Conservation (phyloP, 2,329 filamentous ascomycete species). For the Calcarisporium arbuscula region DNA sequence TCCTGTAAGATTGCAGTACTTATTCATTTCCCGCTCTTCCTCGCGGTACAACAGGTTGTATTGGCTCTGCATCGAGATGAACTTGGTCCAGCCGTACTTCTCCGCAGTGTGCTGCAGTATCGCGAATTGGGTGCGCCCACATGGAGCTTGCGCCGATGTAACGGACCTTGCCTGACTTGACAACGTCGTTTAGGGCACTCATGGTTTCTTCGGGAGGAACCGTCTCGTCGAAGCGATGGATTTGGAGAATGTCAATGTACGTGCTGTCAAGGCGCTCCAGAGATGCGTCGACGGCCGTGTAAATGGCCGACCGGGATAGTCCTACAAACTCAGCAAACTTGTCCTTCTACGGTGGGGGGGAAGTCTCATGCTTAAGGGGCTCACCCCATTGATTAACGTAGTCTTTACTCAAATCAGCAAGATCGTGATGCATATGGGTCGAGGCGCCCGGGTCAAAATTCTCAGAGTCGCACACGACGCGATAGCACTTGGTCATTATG, state of each 20-base stretch:
- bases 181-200: constrained; percentile 48
- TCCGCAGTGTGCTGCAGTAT: constrained; percentile 43
- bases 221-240: constrained; percentile 47
- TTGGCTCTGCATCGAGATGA: constrained; percentile 50
- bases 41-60: constrained; percentile 50
- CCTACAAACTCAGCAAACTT: no score
- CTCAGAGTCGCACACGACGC: constrained; percentile 1
- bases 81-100: constrained; percentile 47
- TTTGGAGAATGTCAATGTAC: constrained; percentile 50
- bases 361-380: no score
- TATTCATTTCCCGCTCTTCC: constrained; percentile 40
- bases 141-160: constrained; percentile 34
- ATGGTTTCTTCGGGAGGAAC: constrained; percentile 50
- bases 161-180: constrained; percentile 44
- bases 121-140: constrained; percentile 37
- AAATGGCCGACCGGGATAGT: constrained; percentile 55
- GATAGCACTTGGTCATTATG: constrained; percentile 4
- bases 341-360: no score
- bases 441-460: background rate
- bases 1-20: constrained; percentile 16
- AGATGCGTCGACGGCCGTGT: constrained; percentile 56
- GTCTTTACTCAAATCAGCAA: constrained; percentile 3
- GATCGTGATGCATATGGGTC: constrained; percentile 1
- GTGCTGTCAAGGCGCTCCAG: constrained; percentile 43
- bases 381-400: constrained; percentile 6